Conservation (phyloP, 2,329 filamentous ascomycete genomes). For the Colletotrichum viniferum region DNA sequence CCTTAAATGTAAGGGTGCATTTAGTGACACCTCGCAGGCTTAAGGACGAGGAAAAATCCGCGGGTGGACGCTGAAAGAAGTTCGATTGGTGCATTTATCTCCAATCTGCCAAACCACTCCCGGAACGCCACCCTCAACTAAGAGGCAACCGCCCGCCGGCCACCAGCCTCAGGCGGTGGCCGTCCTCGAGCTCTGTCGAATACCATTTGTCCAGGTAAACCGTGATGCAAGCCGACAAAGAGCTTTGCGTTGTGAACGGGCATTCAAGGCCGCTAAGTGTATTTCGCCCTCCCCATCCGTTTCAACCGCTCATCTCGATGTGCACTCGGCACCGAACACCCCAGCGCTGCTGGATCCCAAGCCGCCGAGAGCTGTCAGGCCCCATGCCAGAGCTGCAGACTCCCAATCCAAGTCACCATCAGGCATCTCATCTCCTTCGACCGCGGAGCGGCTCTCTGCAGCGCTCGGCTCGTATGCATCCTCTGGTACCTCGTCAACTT, state of each 20-base stretch:
- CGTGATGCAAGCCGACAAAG: slow-evolving; percentile 2
- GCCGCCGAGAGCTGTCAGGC: slow-evolving; percentile 46
- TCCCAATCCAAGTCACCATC: slow-evolving; percentile 50
- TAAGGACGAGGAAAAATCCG: neutral
- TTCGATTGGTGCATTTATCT: slow-evolving; percentile 1
- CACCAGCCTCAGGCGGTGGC: neutral
- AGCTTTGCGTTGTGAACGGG: neutral
- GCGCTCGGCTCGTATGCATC: slow-evolving; percentile 42
- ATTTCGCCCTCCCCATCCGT: neutral
- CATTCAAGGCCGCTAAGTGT: neutral
- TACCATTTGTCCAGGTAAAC: neutral
- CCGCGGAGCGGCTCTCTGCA: slow-evolving; percentile 30
- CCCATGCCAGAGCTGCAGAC: slow-evolving; percentile 50
- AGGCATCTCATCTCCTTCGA: slow-evolving; percentile 47
- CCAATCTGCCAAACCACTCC: neutral
- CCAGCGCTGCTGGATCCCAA: slow-evolving; percentile 48
- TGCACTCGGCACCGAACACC: slow-evolving; percentile 52
- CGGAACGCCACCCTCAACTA: neutral
- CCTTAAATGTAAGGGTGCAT: neutral
- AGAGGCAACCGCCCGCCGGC: neutral
- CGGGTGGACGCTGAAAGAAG: neutral
- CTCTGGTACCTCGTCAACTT: slow-evolving; percentile 31
- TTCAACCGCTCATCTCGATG: slow-evolving; percentile 35
- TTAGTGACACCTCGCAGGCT: neutral
- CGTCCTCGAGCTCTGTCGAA: neutral